Evolutionary conservation across 78 protist genomes (phyloP).

Genomic region (Trichosphaerium sp.): DNA sequence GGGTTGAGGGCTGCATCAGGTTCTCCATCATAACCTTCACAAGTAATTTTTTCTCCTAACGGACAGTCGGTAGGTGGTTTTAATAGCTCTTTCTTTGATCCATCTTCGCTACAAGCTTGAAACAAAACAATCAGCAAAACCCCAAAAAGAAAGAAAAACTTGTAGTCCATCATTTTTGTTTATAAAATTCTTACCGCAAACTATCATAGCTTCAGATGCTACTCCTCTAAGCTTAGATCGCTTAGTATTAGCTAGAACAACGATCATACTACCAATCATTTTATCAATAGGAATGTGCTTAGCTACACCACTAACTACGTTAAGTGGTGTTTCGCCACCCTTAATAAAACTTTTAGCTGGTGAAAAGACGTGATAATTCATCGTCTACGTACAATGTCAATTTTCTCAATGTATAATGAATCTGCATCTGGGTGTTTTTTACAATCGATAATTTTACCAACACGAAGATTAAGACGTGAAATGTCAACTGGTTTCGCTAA

Average conservation of each 20-base stretch:
- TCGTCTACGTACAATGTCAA: constrained; percentile 22
- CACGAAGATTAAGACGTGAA: constrained; percentile 59
- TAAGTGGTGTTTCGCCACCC: neutral
- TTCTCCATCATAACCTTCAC: constrained; percentile 45
- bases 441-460: constrained; percentile 64
- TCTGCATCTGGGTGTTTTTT: constrained; percentile 55
- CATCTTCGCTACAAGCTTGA: neutral
- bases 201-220: constrained; percentile 65
- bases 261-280: constrained; percentile 27
- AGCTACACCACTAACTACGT: constrained; percentile 61
- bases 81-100: too few relatives aligned
- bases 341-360: neutral
- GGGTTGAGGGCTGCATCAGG: constrained; percentile 26
- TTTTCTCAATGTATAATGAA: constrained; percentile 65
- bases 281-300: constrained; percentile 40
- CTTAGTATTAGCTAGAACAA: constrained; percentile 67
- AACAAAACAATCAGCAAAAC: constrained; percentile 14
- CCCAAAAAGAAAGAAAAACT: constrained; percentile 32
- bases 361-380: neutral
- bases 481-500: constrained; percentile 44
- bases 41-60: constrained; percentile 46
- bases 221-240: constrained; percentile 50
- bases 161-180: too few relatives aligned
- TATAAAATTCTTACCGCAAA: constrained; percentile 58
- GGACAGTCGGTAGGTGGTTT: too few relatives aligned